These are phyloP conservation scores for Monosporascus sp. DNA, from an alignment of 2,329 filamentous ascomycete genomes.

Conservation along the genomic window DNA sequence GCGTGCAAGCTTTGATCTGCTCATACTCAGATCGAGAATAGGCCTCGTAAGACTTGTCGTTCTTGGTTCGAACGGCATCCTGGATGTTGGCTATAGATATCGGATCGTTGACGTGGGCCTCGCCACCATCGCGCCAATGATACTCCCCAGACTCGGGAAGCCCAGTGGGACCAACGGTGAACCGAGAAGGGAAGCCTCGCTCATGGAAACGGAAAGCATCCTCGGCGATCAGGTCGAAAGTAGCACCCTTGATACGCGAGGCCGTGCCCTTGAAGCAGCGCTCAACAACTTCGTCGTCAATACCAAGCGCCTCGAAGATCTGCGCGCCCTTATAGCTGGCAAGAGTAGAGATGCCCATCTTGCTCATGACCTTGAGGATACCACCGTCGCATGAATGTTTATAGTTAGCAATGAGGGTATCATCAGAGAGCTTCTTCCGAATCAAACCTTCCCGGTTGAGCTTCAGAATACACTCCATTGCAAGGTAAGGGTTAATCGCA, in stretches of 20 bases:
- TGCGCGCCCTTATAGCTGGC: conserved; percentile 97
- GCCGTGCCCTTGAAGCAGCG: conserved; percentile 93
- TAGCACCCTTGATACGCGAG: conserved; percentile 89
- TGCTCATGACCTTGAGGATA: conserved; percentile 98
- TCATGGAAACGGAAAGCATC: conserved; percentile 95
- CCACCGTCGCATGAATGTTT: conserved; percentile 94
- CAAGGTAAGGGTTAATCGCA: conserved; percentile 89
- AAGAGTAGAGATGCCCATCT: conserved; percentile 97
- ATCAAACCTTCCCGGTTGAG: conserved; percentile 90
- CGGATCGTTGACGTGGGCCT: conserved; percentile 92
- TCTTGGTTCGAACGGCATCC: conserved; percentile 93
- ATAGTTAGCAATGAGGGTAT: conserved; percentile 88
- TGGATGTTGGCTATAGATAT: conserved; percentile 94
- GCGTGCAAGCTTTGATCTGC: conserved; percentile 92
- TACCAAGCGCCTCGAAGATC: conserved; percentile 92
- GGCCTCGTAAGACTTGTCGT: conserved; percentile 96
- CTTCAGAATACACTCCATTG: conserved; percentile 95
- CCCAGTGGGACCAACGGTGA: conserved; percentile 70
- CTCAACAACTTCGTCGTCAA: conserved; percentile 88
- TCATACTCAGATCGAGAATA: conserved; percentile 92
- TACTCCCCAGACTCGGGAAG: conserved; percentile 93
- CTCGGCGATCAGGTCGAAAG: conserved; percentile 87
- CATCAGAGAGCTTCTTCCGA: conserved; percentile 78
- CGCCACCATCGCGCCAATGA: conserved; percentile 95
- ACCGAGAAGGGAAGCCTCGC: conserved; percentile 78